These are phyloP conservation scores for Skeletonema menzelii DNA, from an alignment of 108 stramenopile genomes.

Conservation along the genomic window DNA sequence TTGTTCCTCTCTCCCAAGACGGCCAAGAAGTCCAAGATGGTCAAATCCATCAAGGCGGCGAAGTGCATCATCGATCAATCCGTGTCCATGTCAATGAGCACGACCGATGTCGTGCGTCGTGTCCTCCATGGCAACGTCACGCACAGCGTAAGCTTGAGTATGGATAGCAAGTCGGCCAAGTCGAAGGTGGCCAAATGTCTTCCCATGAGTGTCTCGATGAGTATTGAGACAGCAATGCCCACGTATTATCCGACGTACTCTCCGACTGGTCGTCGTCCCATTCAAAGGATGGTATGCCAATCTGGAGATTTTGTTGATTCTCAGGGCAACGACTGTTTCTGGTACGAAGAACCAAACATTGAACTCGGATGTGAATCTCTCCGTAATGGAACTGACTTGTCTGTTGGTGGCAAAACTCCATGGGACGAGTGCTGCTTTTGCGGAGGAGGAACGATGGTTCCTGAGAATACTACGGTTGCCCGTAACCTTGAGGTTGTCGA, in stretches of 20 bases:
- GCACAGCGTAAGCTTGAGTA: no score
- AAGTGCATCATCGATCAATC: background rate
- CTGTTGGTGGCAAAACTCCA: background rate
- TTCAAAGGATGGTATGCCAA: background rate
- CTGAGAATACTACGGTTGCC: background rate
- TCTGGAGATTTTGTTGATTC: background rate
- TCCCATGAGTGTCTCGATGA: conserved; percentile 1
- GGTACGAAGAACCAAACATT: background rate
- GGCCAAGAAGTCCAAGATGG: background rate
- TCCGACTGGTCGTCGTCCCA: background rate
- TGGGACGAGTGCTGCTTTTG: conserved; percentile 1
- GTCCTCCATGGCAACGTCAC: background rate
- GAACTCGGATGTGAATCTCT: background rate
- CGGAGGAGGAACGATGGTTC: background rate
- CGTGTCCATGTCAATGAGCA: background rate
- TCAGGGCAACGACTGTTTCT: background rate
- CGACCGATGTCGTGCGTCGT: background rate
- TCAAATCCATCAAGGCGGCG: background rate
- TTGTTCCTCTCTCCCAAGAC: background rate
- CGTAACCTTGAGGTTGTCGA: background rate
- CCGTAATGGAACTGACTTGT: background rate
- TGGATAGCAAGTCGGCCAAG: background rate
- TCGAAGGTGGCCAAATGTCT: background rate
- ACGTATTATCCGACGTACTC: background rate
- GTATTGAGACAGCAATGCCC: background rate